Percentiles rank a stretch among this genome's conserved stretches.
Conservation (phyloP, 106 monocot genomes). For the Dioscorea dumetorum region DNA sequence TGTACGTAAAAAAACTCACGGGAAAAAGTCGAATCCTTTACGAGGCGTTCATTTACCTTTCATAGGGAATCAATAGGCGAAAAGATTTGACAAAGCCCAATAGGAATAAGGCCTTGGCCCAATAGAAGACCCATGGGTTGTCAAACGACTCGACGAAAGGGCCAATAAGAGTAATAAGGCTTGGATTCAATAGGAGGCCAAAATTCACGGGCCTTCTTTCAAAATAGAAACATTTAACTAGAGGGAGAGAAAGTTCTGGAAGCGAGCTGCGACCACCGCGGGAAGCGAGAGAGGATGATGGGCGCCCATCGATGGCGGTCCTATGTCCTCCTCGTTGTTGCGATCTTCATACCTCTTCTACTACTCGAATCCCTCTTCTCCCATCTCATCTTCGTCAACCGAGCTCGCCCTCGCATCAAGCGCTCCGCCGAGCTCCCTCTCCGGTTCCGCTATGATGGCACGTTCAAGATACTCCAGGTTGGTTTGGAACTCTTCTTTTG, state of each 20-base stretch:
- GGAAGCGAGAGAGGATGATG: neutral
- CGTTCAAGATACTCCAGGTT: slow-evolving; percentile 91
- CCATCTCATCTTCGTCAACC: neutral
- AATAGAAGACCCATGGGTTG: too few species aligned
- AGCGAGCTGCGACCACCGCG: neutral
- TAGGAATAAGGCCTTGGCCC: too few species aligned
- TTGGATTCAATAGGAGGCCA: too few species aligned
- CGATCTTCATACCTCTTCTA: slow-evolving; percentile 11
- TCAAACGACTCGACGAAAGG: too few species aligned
- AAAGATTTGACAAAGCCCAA: too few species aligned
- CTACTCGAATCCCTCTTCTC: slow-evolving; percentile 4
- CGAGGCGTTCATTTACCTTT: too few species aligned
- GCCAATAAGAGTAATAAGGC: too few species aligned
- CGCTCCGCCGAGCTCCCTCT: slow-evolving; percentile 50
- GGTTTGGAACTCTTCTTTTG: neutral
- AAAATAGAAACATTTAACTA: too few species aligned
- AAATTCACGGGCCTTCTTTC: too few species aligned
- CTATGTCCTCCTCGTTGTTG: neutral
- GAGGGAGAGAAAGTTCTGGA: neutral
- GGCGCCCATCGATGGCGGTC: neutral
- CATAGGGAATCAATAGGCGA: too few species aligned
- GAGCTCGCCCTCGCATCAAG: slow-evolving; percentile 38
- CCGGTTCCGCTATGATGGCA: slow-evolving; percentile 76
- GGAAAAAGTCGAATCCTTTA: too few species aligned
- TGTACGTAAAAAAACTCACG: too few species aligned